Base-by-base conservation (phyloP, 2,329 filamentous ascomycete species). In the Dactylellina cionopaga region DNA sequence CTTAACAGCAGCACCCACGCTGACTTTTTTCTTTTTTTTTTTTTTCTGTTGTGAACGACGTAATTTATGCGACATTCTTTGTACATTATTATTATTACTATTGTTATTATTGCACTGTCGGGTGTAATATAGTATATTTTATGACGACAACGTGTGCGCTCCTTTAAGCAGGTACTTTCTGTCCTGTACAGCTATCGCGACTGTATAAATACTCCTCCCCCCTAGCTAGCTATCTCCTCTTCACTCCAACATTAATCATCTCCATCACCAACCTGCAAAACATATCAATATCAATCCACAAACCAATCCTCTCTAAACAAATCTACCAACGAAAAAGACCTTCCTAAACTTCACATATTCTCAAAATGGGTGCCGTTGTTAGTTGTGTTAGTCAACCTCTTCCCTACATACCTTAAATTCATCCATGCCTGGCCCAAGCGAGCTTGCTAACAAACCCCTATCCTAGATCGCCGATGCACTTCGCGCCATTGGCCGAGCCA, bases 341-440 rank as follows among this genome's bases (percentile, higher is more conserved):
- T n/a, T n/a, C n/a, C n/a, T 49, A 22, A 49, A 10, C 7, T 24
- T 24, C 44, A 11, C 9, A 60, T 5, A 4, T 22, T 11, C 29
- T 47, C 58, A 64, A 52, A 10, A 71, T 71, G 66, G 66, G 66
- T 64, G 41, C 66, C 13, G 66, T 71, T 7, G 66, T 71, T 27
- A 71, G 66, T 37, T 71, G 66, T 31, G 66, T 71, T 46, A 58
- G 66, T 58, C 9, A 25, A 7, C 25, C 25, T 1, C 3, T 22
- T 17, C n/a, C 22, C 24, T 31, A 6, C 7, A 35, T 19, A 10
- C 22, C 10, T n/a, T 22, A n/a, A 17, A 33, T 15, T 10, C 51
- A 13, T 11, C 11, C 31, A 39, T 7, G 22, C 37, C 5, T 13
- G 17, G 3, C 2, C 11, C n/a, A n/a, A n/a, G n/a, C n/a, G n/a